Percentiles rank a stretch among this genome's conserved stretches.
Conservation (phyloP, 2,329 filamentous ascomycete genomes). For the Fusarium devonianum region DNA sequence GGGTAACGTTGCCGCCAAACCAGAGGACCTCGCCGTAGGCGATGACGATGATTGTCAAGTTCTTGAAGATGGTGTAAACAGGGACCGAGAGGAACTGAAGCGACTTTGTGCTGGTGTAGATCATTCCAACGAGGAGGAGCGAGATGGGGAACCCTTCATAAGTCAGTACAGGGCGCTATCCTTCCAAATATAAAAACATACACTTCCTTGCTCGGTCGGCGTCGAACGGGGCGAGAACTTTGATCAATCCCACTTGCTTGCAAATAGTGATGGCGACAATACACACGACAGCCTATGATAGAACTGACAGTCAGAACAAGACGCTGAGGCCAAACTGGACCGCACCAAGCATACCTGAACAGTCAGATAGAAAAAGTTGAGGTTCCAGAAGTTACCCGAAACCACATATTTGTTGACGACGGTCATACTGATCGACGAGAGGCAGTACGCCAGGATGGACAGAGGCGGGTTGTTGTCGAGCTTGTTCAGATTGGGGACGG, state of each 20-base stretch:
- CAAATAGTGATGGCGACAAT: slow-evolving; percentile 82
- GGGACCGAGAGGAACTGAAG: slow-evolving; percentile 96
- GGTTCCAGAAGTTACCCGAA: slow-evolving; percentile 88
- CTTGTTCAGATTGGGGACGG: slow-evolving; percentile 40
- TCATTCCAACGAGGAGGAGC: slow-evolving; percentile 96
- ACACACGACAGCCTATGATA: slow-evolving; percentile 80
- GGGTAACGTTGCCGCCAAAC: slow-evolving; percentile 93
- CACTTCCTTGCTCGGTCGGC: slow-evolving; percentile 90
- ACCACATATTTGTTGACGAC: slow-evolving; percentile 99
- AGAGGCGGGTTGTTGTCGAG: slow-evolving; percentile 78
- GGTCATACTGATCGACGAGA: slow-evolving; percentile 98
- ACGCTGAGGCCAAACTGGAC: not conserved
- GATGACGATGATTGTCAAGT: slow-evolving; percentile 97
- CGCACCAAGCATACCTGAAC: slow-evolving; percentile 74
- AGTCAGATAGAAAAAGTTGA: slow-evolving; percentile 93
- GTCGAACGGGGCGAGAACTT: slow-evolving; percentile 82
- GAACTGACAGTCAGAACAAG: slow-evolving; percentile 12
- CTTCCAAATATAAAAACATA: slow-evolving; percentile 52
- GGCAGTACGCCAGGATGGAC: slow-evolving; percentile 89
- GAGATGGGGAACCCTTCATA: slow-evolving; percentile 91
- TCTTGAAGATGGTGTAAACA: slow-evolving; percentile 99
- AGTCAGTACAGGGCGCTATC: slow-evolving; percentile 26
- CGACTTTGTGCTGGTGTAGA: slow-evolving; percentile 96
- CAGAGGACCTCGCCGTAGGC: slow-evolving; percentile 98
- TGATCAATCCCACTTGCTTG: slow-evolving; percentile 84